Evolutionary conservation across 306 rosid genomes (phyloP), one percentile per base, ranked within the genome.

Genomic region (Oxytropis ochrocephala): DNA sequence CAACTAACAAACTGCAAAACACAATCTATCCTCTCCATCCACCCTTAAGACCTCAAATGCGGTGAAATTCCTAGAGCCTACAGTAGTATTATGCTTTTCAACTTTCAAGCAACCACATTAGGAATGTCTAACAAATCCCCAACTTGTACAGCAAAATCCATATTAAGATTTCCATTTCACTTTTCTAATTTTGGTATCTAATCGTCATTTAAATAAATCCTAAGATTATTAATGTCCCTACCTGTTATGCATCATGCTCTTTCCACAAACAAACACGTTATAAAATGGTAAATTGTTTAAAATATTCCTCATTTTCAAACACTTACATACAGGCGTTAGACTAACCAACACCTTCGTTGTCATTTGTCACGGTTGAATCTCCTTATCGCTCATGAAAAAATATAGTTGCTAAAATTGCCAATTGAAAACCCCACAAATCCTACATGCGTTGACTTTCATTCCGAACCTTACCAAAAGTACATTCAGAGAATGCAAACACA

Each of bases 21-120:
- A 59, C 65, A 41, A 30, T 12, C 10, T 18, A 13, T 12, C 62
- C 53, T 53, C 60, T 62, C 66, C 44, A 77, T 57, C 42, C 57
- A 50, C 44, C 54, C 55, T 29, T 49, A 49, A 12, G 29, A 60
- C 42, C 42, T 12, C 5, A 48, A 59, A 76, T n/a, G 39, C 13
- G 5, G 18, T 35, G 41, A 59, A 48, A 68, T 50, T 59, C 32
- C 76, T 29, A 41, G 51, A 61, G 55, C 71, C 42, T 51, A 42
- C 58, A 50, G 21, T 7, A 52, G 56, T 14, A 43, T 52, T 30
- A 70, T 44, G 52, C 67, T 70, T 62, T 39, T 62, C 61, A 70
- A 64, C 62, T 62, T 38, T 62, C 61, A 70, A 64, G 69, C 42
- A 47, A 78, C 55, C 16, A 16, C 2, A 13, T 5, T 36, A 71